These are phyloP conservation scores for Colletotrichum liriopes DNA, from an alignment of 2,329 filamentous ascomycete species.

Conservation along the genomic window DNA sequence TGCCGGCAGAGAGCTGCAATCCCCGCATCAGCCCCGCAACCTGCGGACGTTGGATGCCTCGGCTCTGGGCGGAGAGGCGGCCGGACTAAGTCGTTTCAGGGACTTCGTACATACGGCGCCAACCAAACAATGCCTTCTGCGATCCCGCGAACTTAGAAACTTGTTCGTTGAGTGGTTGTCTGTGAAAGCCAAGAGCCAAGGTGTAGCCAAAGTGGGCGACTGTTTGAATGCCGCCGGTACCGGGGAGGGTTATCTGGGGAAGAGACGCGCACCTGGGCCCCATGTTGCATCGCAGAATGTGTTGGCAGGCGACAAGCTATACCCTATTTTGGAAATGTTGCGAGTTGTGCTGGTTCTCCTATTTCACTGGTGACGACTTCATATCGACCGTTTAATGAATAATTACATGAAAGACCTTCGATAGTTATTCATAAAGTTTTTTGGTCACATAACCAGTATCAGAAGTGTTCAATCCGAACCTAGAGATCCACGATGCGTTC, in stretches of 20 bases:
- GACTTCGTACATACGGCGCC: not conserved
- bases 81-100: conserved; percentile 16
- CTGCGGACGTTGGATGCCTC: conserved; percentile 29
- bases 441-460: not conserved
- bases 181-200: not conserved
- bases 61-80: conserved; percentile 4
- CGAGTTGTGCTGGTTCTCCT: conserved; percentile 11
- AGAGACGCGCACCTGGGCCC: not conserved
- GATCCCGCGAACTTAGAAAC: not conserved
- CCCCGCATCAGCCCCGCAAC: conserved; percentile 32
- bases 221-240: not conserved
- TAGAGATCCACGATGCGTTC: not conserved
- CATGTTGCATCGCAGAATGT: not conserved
- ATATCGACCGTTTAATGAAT: too few relatives aligned
- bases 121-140: not conserved
- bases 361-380: too few relatives aligned
- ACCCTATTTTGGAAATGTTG: conserved; percentile 21
- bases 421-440: too few relatives aligned
- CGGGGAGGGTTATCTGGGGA: conserved; percentile 23
- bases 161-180: not conserved
- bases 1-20: conserved; percentile 32
- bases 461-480: not conserved
- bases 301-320: conserved; percentile 1
- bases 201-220: conserved; percentile 4
- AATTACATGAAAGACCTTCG: too few relatives aligned